Evolutionary conservation across 139 green algal genomes (phyloP).

Genomic region (Tetraselmis chui): DNA sequence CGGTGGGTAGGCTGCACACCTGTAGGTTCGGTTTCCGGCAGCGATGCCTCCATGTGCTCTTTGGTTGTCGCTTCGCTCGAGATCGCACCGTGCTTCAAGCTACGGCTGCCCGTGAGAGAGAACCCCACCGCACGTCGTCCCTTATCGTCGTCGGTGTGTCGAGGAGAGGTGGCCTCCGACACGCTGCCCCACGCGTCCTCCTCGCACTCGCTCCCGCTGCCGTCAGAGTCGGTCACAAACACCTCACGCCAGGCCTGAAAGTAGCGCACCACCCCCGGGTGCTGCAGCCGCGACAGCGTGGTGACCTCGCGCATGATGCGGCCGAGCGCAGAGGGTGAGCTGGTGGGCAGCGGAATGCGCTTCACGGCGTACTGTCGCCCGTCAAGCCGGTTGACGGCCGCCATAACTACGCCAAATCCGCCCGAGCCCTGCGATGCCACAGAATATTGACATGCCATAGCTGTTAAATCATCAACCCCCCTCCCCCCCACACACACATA

Average conservation of each 20-base stretch:
- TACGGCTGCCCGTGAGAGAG: no score
- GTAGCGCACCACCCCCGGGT: slow-evolving; percentile 86
- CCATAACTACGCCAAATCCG: slow-evolving; percentile 79
- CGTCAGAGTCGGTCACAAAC: slow-evolving; percentile 9
- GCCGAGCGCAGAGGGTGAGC: slow-evolving; percentile 24
- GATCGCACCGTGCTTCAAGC: neutral
- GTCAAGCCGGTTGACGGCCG: slow-evolving; percentile 69
- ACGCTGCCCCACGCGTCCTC: neutral
- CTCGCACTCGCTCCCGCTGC: slow-evolving; percentile 7
- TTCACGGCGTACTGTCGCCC: slow-evolving; percentile 87
- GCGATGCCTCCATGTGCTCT: no score
- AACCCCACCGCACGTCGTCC: no score
- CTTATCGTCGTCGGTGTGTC: no score
- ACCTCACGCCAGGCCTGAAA: slow-evolving; percentile 61
- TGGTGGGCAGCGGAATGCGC: slow-evolving; percentile 65
- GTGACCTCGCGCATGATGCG: slow-evolving; percentile 84
- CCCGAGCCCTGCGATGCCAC: slow-evolving; percentile 46
- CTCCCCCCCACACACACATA: neutral
- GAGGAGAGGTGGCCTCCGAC: no score
- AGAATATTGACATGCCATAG: no score
- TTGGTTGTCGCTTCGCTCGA: neutral
- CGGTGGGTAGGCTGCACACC: no score
- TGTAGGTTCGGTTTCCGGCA: no score
- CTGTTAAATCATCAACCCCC: no score
- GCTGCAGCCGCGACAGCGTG: slow-evolving; percentile 82